Conservation (phyloP, 768 basidiomycete species). For the Rhizopogon vinicolor region DNA sequence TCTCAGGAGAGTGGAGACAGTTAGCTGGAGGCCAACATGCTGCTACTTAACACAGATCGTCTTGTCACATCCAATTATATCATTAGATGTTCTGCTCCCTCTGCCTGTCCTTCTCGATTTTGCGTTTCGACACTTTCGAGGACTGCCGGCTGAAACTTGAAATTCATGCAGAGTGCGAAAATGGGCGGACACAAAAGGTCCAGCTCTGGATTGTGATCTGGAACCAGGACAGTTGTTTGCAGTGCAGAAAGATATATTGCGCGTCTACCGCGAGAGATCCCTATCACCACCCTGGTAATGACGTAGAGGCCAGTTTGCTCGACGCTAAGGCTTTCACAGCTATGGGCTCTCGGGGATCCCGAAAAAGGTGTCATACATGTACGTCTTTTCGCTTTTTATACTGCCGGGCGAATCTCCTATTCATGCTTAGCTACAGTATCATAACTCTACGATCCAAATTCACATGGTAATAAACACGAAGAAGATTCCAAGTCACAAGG, state of each 20-base stretch:
- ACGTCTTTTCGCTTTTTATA: constrained; percentile 19
- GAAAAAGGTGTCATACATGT: constrained; percentile 59
- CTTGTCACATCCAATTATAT: neutral
- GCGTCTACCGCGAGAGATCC: constrained; percentile 52
- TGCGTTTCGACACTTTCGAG: neutral
- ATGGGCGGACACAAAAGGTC: constrained; percentile 6
- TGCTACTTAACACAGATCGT: neutral
- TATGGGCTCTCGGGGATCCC: constrained; percentile 49
- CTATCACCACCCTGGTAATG: constrained; percentile 37
- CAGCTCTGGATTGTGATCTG: constrained; percentile 4
- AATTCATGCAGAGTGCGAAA: too few relatives aligned
- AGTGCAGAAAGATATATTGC: constrained; percentile 44
- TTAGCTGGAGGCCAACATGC: neutral
- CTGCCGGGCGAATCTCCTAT: neutral
- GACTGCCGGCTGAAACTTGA: neutral
- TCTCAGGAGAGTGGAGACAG: neutral
- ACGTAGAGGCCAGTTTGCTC: constrained; percentile 27
- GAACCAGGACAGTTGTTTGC: constrained; percentile 55
- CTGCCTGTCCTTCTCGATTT: neutral
- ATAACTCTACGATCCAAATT: constrained; percentile 44
- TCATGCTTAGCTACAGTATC: constrained; percentile 35
- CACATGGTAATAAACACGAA: constrained; percentile 61
- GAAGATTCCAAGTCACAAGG: constrained; percentile 48
- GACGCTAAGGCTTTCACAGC: constrained; percentile 39
- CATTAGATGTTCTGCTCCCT: neutral